Evolutionary conservation across 305 asterid genomes (phyloP).

Genomic region (Fraxinus platypoda): DNA sequence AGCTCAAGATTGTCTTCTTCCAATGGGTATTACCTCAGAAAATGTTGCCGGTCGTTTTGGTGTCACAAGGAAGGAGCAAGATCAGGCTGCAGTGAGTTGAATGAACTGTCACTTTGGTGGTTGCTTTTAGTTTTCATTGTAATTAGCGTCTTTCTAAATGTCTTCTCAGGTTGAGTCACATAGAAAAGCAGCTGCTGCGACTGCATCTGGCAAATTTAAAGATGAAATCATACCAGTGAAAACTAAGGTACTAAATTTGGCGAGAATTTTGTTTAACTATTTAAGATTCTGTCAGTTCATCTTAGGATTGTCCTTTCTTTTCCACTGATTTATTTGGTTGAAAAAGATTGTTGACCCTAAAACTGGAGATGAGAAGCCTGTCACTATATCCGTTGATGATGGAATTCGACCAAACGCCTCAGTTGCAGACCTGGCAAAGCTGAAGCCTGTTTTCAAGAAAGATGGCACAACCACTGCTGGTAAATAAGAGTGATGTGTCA

Average conservation of each 20-base stretch:
- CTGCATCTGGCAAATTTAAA: conserved; percentile 86
- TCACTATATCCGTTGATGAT: conserved; percentile 83
- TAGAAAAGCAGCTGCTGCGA: conserved; percentile 94
- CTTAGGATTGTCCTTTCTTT: not conserved
- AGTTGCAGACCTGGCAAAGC: conserved; percentile 62
- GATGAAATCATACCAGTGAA: conserved; percentile 88
- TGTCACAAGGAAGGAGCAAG: conserved; percentile 90
- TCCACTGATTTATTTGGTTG: not conserved
- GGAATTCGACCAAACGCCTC: conserved; percentile 79
- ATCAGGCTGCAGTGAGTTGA: conserved; percentile 89
- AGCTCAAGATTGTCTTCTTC: conserved; percentile 95
- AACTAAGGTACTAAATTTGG: conserved; percentile 47
- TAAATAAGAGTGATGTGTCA: conserved; percentile 23
- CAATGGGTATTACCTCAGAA: conserved; percentile 99
- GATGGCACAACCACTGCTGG: conserved; percentile 98
- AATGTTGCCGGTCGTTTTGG: conserved; percentile 94
- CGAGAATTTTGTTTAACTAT: not conserved
- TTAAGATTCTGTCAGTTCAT: not conserved
- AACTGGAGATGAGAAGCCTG: conserved; percentile 86
- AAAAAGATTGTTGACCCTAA: conserved; percentile 62
- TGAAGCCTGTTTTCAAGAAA: conserved; percentile 92
- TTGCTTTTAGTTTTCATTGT: conserved; percentile 29
- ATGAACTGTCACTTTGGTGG: not conserved
- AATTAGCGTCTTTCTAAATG: not conserved
- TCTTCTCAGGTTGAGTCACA: conserved; percentile 78